These are phyloP conservation scores for Onygena corvina DNA, from an alignment of 2,329 filamentous ascomycete species.

Conservation along the genomic window DNA sequence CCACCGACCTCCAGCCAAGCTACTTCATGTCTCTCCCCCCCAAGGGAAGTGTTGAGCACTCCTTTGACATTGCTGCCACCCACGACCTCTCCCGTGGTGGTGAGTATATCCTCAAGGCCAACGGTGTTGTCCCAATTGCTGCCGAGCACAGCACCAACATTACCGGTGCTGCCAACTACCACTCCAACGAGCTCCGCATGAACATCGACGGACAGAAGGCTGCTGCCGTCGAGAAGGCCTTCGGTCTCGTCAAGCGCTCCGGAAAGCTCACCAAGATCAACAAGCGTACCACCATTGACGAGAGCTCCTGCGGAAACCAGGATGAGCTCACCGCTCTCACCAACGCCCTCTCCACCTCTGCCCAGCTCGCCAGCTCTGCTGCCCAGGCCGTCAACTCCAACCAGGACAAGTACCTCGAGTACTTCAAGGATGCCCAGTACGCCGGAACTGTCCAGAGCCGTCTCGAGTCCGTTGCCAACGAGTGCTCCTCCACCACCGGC, in stretches of 20 bases:
- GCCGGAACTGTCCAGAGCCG: conserved; percentile 41
- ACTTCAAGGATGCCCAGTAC: conserved; percentile 30
- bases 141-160: conserved; percentile 30
- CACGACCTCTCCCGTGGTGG: conserved; percentile 11
- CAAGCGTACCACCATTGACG: neutral
- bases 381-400: conserved; percentile 43
- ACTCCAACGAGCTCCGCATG: conserved; percentile 48
- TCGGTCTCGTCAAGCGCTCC: neutral
- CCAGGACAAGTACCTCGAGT: conserved; percentile 52
- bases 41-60: conserved; percentile 8
- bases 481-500: conserved; percentile 42
- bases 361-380: conserved; percentile 33
- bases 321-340: neutral
- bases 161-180: conserved; percentile 44
- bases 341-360: conserved; percentile 1
- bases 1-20: conserved; percentile 1
- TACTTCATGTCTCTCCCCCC: conserved; percentile 10
- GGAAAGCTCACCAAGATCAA: neutral
- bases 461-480: conserved; percentile 43
- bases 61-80: conserved; percentile 13
- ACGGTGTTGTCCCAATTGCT: conserved; percentile 10
- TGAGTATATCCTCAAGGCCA: conserved; percentile 7
- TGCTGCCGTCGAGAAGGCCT: neutral
- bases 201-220: conserved; percentile 47
- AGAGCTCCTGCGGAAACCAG: neutral